phyloP scores from a whole-genome alignment of 2,329 filamentous ascomycete species.

The Stagonosporopsis tanaceti region DNA sequence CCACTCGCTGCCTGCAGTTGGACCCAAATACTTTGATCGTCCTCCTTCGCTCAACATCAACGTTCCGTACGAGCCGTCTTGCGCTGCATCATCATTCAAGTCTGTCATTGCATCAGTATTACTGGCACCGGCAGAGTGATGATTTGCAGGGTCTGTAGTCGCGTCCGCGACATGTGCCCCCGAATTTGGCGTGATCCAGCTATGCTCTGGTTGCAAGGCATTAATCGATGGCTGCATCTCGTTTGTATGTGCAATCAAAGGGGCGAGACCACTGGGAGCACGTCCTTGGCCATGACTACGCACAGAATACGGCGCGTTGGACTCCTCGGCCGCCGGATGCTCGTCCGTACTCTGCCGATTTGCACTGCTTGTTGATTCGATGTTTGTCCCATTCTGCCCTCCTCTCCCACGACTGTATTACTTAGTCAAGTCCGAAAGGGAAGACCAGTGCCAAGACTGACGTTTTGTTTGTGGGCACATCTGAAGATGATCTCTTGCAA shows the following conservation, averaged over 20 bases:
- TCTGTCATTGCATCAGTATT: not conserved
- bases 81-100: not conserved
- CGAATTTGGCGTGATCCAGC: not conserved
- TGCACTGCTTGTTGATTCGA: not conserved
- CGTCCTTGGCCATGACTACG: not conserved
- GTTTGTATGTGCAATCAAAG: not conserved
- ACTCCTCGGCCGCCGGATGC: not conserved
- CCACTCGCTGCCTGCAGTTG: constrained; percentile 12
- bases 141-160: not conserved
- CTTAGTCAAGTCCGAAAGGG: not conserved
- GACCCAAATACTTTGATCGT: constrained; percentile 6
- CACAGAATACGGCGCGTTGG: not conserved
- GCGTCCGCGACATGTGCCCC: not conserved
- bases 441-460: not conserved
- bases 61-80: constrained; percentile 9
- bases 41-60: constrained; percentile 7
- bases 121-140: not conserved
- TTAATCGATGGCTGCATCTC: not conserved
- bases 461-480: not conserved
- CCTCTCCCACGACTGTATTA: not conserved
- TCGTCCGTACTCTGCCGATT: not conserved
- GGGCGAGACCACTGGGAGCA: not conserved
- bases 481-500: constrained; percentile 1
- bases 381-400: not conserved
- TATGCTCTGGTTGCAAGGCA: not conserved